Base-by-base conservation (phyloP, 2,329 filamentous ascomycete species). In the Emmonsiellopsis sp. region DNA sequence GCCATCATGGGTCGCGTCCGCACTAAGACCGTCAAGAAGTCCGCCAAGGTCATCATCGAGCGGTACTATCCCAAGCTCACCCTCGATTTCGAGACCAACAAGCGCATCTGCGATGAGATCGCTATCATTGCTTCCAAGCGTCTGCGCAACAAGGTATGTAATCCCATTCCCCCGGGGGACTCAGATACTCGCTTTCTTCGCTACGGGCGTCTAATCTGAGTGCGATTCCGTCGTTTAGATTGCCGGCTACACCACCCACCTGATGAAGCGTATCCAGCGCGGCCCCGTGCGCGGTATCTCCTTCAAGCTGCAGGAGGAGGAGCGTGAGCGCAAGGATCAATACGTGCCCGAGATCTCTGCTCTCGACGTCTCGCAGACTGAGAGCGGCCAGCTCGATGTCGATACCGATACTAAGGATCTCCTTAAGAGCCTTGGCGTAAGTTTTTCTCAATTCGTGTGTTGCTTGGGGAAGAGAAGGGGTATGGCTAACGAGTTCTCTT, bases 271-370 rank as follows among this genome's bases (percentile, higher is more conserved):
- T 78, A 98, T 98, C 69, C 93, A 97, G 83, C 90, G 93, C 76
- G 93, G 93, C 63, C 93, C 93, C 63, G 93, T 98, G 77, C 94
- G 93, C 70, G 93, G 93, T 82, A 98, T 98, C 80, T 98, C 94
- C 77, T 98, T 98, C 91, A 98, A 98, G 85, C 88, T 98, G 58
- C 93, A 98, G 81, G 93, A 98, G 82, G 93, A 98, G 83, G 93
- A 98, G 86, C 89, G 93, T 84, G 93, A 98, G 82, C 87, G 93
- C 76, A 98, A 98, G 88, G 93, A 98, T 82, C 93, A 98, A 83
- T 98, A 96, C 82, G 93, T 98, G 63, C 93, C 93, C 71, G 93
- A 98, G 80, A 83, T 98, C 68, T 98, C 94, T 58, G 93, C 93
- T 72, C 87, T 98, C 74, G 93, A 98, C 83, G 95, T 96, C 81